Base-by-base conservation (phyloP, 2,329 filamentous ascomycete genomes). In the Fusarium chuoi region DNA sequence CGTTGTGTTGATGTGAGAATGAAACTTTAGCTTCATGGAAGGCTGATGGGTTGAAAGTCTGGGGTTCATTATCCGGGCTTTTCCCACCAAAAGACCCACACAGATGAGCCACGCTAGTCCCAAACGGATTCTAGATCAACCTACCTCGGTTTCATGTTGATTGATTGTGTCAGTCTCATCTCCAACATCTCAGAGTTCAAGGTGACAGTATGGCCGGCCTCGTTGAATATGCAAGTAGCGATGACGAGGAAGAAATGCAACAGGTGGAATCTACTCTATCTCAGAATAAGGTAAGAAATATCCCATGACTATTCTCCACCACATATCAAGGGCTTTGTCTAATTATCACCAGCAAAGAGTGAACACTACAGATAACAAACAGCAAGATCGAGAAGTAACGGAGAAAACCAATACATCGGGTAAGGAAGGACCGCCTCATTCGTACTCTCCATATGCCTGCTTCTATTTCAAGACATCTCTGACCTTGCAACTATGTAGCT, bases 201-300 rank as follows among this genome's bases (percentile, higher is more conserved):
- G 48, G 35, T 52, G 72, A 45, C 18, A 75, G 56, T 33, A 78
- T 86, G 85, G 82, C 82, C 49, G 85, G 82, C 4, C 82, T 89
- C 18, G 87, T 89, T 13, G 82, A 77, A 39, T 89, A 89, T 70
- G 86, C 82, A 20, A 89, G 87, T 74, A 88, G 87, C 62, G 86
- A 87, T 48, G 87, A 88, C 4, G 87, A 87, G 11, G 83, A 85
- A 7, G 84, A 84, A 6, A 71, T 73, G 7, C 58, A 77, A 15
- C 55, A 63, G 13, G 28, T 54, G 18, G 59, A 77, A 33, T 26
- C 75, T 44, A 24, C 51, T 15, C 38, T 22, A 17, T 30, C 39
- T 4, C 48, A 56, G 18, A 46, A 59, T 57, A 70, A 63, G 69
- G 77, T 77, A 73, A 45, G 39, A 45, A 61, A 48, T 11, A 15